Conservation (phyloP, 2,329 filamentous ascomycete genomes). For the Cercospora zeae-maydis region DNA sequence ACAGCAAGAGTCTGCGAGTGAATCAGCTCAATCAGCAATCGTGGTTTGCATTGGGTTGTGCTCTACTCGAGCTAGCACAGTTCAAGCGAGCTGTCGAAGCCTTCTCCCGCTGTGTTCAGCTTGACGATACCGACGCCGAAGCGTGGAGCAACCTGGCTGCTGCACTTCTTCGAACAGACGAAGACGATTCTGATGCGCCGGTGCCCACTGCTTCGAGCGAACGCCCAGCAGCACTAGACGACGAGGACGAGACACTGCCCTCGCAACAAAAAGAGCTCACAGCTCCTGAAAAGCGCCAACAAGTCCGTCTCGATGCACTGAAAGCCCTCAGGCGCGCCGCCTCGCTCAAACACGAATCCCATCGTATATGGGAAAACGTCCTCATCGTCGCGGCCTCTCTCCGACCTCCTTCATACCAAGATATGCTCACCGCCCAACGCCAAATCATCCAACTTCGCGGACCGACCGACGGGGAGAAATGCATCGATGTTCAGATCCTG, state of each 20-base stretch:
- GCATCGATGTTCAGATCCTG: slow-evolving; percentile 71
- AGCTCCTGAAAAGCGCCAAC: slow-evolving; percentile 45
- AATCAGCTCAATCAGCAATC: slow-evolving; percentile 78
- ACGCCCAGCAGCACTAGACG: slow-evolving; percentile 25
- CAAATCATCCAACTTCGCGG: slow-evolving; percentile 72
- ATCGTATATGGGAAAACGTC: slow-evolving; percentile 95
- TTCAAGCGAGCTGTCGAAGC: slow-evolving; percentile 79
- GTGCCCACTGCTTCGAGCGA: slow-evolving; percentile 2
- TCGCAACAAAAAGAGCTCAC: not conserved
- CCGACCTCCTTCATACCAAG: slow-evolving; percentile 67
- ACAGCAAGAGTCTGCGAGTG: slow-evolving; percentile 69
- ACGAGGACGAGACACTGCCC: slow-evolving; percentile 33
- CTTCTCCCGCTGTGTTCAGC: slow-evolving; percentile 76
- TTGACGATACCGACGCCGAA: slow-evolving; percentile 84
- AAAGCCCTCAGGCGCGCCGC: slow-evolving; percentile 84
- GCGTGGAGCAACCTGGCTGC: slow-evolving; percentile 94
- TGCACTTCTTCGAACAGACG: slow-evolving; percentile 56
- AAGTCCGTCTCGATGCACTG: slow-evolving; percentile 69
- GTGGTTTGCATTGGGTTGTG: slow-evolving; percentile 90
- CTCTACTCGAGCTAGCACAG: slow-evolving; percentile 70
- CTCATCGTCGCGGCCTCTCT: slow-evolving; percentile 80
- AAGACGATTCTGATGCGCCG: slow-evolving; percentile 15
- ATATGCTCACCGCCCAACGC: slow-evolving; percentile 71
- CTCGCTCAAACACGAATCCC: slow-evolving; percentile 76
- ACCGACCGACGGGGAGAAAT: slow-evolving; percentile 65